These are phyloP conservation scores for Mycena albidolilacea DNA, from an alignment of 768 basidiomycete species.

Conservation along the genomic window DNA sequence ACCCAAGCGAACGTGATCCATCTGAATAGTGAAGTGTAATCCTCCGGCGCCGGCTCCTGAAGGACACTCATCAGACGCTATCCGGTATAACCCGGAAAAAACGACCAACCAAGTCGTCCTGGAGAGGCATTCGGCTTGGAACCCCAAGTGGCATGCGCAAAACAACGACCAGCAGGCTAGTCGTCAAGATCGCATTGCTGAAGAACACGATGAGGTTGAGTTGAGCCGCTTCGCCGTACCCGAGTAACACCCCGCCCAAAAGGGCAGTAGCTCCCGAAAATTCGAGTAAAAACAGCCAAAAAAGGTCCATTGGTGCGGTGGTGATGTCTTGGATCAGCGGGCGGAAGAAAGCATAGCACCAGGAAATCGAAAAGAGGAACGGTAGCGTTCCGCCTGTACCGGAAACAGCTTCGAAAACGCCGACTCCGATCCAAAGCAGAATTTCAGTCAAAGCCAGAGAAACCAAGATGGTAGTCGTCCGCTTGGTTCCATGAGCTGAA, in stretches of 20 bases:
- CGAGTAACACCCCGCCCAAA: slow-evolving; percentile 2
- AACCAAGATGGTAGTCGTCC: neutral
- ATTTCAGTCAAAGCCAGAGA: slow-evolving; percentile 2
- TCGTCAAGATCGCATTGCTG: neutral
- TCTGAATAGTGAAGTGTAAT: slow-evolving; percentile 78
- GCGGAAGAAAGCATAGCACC: slow-evolving; percentile 2
- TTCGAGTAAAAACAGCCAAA: neutral
- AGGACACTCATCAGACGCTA: neutral
- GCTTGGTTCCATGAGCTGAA: neutral
- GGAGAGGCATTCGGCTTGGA: neutral
- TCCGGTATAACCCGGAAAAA: neutral
- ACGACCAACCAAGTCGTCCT: neutral
- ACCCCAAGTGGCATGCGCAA: neutral
- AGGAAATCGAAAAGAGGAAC: neutral
- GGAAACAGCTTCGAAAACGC: neutral
- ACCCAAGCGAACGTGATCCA: slow-evolving; percentile 85
- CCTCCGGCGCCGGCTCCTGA: slow-evolving; percentile 63
- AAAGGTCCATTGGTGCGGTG: neutral
- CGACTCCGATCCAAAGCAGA: slow-evolving; percentile 2
- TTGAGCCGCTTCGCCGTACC: neutral
- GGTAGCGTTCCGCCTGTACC: neutral
- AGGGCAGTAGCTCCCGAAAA: neutral
- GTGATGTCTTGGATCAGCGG: neutral
- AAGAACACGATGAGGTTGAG: neutral
- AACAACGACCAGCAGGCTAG: slow-evolving; percentile 3